phyloP scores from a whole-genome alignment of 371 early-diverging fungal genomes.

The Rhizopus microsporus region DNA sequence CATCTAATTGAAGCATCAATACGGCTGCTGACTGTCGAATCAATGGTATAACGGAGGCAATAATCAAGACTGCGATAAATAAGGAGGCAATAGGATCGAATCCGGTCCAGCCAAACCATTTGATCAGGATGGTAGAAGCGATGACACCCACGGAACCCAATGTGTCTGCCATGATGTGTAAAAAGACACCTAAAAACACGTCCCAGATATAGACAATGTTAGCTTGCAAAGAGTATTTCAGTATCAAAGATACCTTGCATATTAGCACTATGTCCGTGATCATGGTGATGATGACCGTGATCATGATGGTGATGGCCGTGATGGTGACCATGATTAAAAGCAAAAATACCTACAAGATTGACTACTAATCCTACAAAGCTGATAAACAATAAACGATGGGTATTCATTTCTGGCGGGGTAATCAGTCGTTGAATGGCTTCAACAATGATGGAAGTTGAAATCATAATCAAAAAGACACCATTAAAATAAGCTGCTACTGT shows the following conservation, averaged over 20 bases:
- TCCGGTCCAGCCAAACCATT: slow-evolving; percentile 91
- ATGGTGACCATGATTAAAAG: slow-evolving; percentile 84
- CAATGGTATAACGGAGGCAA: slow-evolving; percentile 84
- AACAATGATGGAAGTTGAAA: slow-evolving; percentile 84
- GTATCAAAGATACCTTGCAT: slow-evolving; percentile 59
- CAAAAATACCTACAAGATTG: slow-evolving; percentile 91
- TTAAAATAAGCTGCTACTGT: slow-evolving; percentile 91
- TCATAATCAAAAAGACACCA: slow-evolving; percentile 85
- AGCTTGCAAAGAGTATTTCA: neutral
- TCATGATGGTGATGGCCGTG: slow-evolving; percentile 69
- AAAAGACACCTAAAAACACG: slow-evolving; percentile 73
- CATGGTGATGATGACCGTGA: slow-evolving; percentile 52
- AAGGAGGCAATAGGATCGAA: slow-evolving; percentile 96
- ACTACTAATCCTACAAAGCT: slow-evolving; percentile 90
- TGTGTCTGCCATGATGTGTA: slow-evolving; percentile 95
- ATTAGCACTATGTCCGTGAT: slow-evolving; percentile 57
- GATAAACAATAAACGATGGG: slow-evolving; percentile 81
- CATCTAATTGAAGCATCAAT: slow-evolving; percentile 59
- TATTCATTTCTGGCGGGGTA: slow-evolving; percentile 86
- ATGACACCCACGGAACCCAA: slow-evolving; percentile 96
- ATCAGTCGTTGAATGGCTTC: slow-evolving; percentile 88
- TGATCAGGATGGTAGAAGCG: slow-evolving; percentile 86
- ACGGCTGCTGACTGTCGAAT: slow-evolving; percentile 70
- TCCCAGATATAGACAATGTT: too few relatives aligned
- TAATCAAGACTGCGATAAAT: slow-evolving; percentile 86